These are phyloP conservation scores for Jamesozyma piceae DNA, from an alignment of 805 yeast species.

Conservation along the genomic window DNA sequence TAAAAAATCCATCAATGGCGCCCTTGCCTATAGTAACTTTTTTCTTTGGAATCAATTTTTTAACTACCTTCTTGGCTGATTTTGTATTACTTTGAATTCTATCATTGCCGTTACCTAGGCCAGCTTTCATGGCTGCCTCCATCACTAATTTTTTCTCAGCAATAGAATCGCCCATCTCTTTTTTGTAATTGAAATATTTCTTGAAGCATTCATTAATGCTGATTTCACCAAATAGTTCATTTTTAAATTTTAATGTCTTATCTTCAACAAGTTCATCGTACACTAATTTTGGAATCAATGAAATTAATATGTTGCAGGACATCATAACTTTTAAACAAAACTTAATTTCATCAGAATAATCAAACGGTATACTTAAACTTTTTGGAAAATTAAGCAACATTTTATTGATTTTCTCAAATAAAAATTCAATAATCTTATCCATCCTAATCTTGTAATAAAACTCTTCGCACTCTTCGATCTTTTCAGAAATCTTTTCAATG, in stretches of 20 bases:
- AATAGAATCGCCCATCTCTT: constrained; percentile 11
- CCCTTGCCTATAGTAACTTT: constrained; percentile 53
- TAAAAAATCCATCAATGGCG: constrained; percentile 61
- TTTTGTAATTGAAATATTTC: constrained; percentile 24
- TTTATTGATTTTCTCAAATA: constrained; percentile 33
- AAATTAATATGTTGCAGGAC: constrained; percentile 36
- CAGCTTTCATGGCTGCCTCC: constrained; percentile 26
- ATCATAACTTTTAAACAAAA: constrained; percentile 30
- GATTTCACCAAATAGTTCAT: not conserved
- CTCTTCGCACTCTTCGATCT: constrained; percentile 37
- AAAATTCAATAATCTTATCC: constrained; percentile 31
- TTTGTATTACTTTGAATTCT: constrained; percentile 2
- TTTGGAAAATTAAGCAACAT: constrained; percentile 33
- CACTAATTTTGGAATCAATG: constrained; percentile 40
- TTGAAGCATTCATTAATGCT: constrained; percentile 28
- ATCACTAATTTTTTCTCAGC: constrained; percentile 25
- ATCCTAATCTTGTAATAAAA: constrained; percentile 37
- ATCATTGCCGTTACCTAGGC: constrained; percentile 13
- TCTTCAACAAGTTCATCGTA: constrained; percentile 15
- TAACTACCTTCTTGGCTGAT: constrained; percentile 16
- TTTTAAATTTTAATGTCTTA: constrained; percentile 5
- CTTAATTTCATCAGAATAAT: constrained; percentile 29
- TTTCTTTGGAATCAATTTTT: constrained; percentile 28
- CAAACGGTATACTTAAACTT: constrained; percentile 26
- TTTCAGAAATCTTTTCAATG: constrained; percentile 33